phyloP scores from a whole-genome alignment of 2,329 filamentous ascomycete species.

The Fonsecaea pugnacius region DNA sequence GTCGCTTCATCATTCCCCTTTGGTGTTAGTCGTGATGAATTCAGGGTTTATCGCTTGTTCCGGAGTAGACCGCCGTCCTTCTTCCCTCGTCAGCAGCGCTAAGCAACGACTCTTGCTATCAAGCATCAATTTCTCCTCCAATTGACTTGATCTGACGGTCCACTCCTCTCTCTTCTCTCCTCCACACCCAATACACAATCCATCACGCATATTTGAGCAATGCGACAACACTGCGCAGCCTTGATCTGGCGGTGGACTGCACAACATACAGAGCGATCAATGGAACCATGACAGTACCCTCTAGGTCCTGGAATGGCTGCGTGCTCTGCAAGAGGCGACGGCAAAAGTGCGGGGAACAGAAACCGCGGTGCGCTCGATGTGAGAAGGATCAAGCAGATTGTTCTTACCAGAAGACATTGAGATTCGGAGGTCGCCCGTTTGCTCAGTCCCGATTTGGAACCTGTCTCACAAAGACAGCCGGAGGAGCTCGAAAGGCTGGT shows the following conservation, averaged over 20 bases:
- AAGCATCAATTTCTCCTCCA: neutral
- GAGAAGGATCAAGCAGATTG: conserved; percentile 3
- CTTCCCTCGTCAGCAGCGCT: too few relatives aligned
- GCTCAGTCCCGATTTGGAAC: conserved; percentile 2
- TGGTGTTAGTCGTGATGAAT: neutral
- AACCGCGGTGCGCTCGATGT: conserved; percentile 49
- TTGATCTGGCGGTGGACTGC: neutral
- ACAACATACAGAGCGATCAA: neutral
- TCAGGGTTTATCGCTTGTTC: neutral
- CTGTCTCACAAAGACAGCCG: conserved; percentile 5
- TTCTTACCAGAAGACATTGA: conserved; percentile 13
- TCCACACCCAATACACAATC: neutral
- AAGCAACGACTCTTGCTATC: conserved; percentile 1
- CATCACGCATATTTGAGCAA: neutral
- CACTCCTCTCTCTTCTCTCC: neutral
- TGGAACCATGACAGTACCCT: conserved; percentile 38
- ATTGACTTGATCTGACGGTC: neutral
- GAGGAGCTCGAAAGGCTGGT: conserved; percentile 16
- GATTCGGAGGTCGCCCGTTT: conserved; percentile 12
- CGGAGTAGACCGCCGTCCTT: neutral
- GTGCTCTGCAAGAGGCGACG: conserved; percentile 50
- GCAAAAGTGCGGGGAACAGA: conserved; percentile 51
- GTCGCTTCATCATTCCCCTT: conserved; percentile 24
- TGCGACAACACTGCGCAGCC: neutral
- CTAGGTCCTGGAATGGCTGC: conserved; percentile 51